Conservation (phyloP, 208 protist species). For the Acanthamoeba culbertsoni region DNA sequence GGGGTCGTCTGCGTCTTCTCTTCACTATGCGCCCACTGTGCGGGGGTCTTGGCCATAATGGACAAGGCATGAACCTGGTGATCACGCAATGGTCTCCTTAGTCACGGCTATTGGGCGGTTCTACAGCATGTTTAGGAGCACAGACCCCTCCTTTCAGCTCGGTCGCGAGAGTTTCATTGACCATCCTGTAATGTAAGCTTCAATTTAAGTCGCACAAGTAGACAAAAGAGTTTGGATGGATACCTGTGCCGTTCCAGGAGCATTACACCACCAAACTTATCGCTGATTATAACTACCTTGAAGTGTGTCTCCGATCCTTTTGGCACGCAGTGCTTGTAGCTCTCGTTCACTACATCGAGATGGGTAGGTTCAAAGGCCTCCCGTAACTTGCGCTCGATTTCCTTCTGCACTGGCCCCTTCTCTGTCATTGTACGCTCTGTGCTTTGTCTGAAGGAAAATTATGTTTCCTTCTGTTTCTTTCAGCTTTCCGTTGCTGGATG, state of each 20-base stretch:
- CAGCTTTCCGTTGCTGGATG: too few species aligned
- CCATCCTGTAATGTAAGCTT: neutral
- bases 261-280: constrained; percentile 31
- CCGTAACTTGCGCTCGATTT: constrained; percentile 35
- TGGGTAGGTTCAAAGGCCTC: neutral
- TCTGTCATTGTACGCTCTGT: neutral
- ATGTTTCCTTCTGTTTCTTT: neutral
- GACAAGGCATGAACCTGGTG: constrained; percentile 69
- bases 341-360: constrained; percentile 72
- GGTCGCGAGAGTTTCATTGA: neutral
- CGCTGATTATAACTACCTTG: constrained; percentile 72
- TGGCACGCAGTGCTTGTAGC: constrained; percentile 71
- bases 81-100: neutral
- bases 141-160: constrained; percentile 16
- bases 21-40: constrained; percentile 46
- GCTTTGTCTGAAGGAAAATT: neutral
- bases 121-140: neutral
- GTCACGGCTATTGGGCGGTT: neutral
- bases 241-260: constrained; percentile 66
- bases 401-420: neutral
- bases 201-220: neutral
- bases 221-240: neutral
- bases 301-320: constrained; percentile 72
- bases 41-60: constrained; percentile 67
- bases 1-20: constrained; percentile 1